Evolutionary conservation across 352 stramenopile species (phyloP), one percentile per base, ranked within the genome.

Genomic region (Phytophthora aleatoria): DNA sequence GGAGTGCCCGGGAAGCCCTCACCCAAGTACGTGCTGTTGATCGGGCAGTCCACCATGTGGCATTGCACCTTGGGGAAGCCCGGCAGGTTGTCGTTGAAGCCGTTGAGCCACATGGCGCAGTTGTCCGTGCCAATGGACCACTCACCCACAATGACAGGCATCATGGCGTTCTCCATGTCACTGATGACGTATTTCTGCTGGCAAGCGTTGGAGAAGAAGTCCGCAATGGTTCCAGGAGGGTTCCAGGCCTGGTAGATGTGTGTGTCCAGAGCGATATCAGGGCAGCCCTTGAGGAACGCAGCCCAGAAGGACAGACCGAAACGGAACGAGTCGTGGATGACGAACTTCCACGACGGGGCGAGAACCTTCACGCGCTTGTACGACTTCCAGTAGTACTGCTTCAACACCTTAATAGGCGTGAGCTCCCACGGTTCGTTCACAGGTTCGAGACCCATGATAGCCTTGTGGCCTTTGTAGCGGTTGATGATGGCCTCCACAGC

Each of bases 341-440:
- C 85, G 62, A 98, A 98, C 71, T 98, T 98, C 96, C 96, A 99
- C 28, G 91, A 81, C 0, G 94, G 95, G 8, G 94, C 95, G 8
- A 94, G 73, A 50, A 73, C 79, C 71, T 98, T 97, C 20, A 98
- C 84, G 47, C 95, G 93, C 65, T 98, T 92, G 77, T 99, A 98
- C 45, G 89, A 92, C 77, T 98, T 96, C 95, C 94, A 98, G 82
- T 99, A 99, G 74, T 98, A 99, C 27, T 95, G 69, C 67, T 98
- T 98, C 44, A 98, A 76, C 30, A 92, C 77, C 7, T 96, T 57
- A 44, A 98, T 92, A 0, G 95, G 95, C 41, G 95, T 98, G 44
- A 97, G 86, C 71, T 98, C 89, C 95, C 95, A 98, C 20, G 96
- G 96, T 66, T 99, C 96, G 68, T 99, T 99, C 50, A 98, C 92